These are phyloP conservation scores for Blastomyces parvus DNA, from an alignment of 2,329 filamentous ascomycete species.

Conservation along the genomic window DNA sequence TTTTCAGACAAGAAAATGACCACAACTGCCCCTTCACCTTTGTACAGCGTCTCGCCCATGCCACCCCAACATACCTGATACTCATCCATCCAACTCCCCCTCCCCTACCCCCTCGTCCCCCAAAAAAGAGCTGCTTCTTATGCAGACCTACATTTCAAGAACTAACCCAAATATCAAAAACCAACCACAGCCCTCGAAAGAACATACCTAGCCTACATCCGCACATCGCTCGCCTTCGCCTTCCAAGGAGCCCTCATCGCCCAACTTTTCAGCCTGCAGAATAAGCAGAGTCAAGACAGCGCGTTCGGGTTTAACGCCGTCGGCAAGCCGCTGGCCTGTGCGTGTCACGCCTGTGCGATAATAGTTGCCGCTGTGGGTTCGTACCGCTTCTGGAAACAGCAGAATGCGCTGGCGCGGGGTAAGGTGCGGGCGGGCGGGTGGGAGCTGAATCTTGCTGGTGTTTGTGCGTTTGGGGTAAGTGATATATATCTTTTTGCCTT, in stretches of 20 bases:
- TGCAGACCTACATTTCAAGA: not conserved
- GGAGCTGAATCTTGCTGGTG: constrained; percentile 26
- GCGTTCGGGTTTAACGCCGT: constrained; percentile 51
- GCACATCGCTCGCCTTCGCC: constrained; percentile 59
- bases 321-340: constrained; percentile 48
- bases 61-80: too few relatives aligned
- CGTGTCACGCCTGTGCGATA: constrained; percentile 42
- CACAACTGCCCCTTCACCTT: too few relatives aligned
- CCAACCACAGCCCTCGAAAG: constrained; percentile 54
- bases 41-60: too few relatives aligned
- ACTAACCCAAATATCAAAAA: not conserved
- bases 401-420: constrained; percentile 43
- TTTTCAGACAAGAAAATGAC: too few relatives aligned
- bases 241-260: constrained; percentile 57
- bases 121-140: too few relatives aligned
- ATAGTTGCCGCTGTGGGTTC: constrained; percentile 41
- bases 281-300: constrained; percentile 33
- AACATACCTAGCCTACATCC: constrained; percentile 64
- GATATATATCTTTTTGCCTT: not conserved
- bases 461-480: constrained; percentile 12
- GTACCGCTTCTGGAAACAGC: constrained; percentile 47
- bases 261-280: constrained; percentile 57
- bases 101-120: too few relatives aligned
- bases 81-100: not conserved
- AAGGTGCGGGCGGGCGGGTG: constrained; percentile 31